Conservation (phyloP, 768 basidiomycete species). For the Rhodosporidiobolus odoratus region DNA sequence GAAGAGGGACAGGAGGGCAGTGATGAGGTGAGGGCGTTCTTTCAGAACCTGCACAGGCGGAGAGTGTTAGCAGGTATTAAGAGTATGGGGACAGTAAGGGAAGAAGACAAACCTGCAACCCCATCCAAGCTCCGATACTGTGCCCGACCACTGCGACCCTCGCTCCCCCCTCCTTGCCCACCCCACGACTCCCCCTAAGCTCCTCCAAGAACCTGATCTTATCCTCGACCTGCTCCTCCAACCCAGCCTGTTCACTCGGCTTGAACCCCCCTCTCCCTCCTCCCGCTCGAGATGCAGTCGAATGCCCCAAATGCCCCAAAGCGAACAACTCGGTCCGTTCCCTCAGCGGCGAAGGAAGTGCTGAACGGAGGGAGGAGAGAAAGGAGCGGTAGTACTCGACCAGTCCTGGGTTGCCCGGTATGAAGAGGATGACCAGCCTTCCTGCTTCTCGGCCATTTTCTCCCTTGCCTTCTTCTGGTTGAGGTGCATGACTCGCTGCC, state of each 20-base stretch:
- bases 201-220: slow-evolving; percentile 57
- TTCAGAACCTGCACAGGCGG: slow-evolving; percentile 53
- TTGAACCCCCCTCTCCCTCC: slow-evolving; percentile 8
- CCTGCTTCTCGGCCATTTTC: neutral
- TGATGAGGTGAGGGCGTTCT: slow-evolving; percentile 48
- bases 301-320: slow-evolving; percentile 57
- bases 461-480: neutral
- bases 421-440: slow-evolving; percentile 32
- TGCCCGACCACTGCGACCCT: slow-evolving; percentile 59
- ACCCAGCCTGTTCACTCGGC: slow-evolving; percentile 8
- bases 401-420: slow-evolving; percentile 57
- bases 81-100: slow-evolving; percentile 10
- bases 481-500: no score
- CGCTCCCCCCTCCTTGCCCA: slow-evolving; percentile 10
- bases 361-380: slow-evolving; percentile 53
- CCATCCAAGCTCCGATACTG: slow-evolving; percentile 68
- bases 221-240: slow-evolving; percentile 49
- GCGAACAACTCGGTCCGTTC: slow-evolving; percentile 38
- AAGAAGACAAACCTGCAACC: slow-evolving; percentile 53
- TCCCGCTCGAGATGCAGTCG: neutral
- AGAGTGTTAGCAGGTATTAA: neutral
- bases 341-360: slow-evolving; percentile 28
- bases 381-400: slow-evolving; percentile 65
- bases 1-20: slow-evolving; percentile 60
- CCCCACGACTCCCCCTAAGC: slow-evolving; percentile 34